Base-by-base conservation (phyloP, 2,329 filamentous ascomycete genomes). In the Pseudopyrenochaeta lycopersici region DNA sequence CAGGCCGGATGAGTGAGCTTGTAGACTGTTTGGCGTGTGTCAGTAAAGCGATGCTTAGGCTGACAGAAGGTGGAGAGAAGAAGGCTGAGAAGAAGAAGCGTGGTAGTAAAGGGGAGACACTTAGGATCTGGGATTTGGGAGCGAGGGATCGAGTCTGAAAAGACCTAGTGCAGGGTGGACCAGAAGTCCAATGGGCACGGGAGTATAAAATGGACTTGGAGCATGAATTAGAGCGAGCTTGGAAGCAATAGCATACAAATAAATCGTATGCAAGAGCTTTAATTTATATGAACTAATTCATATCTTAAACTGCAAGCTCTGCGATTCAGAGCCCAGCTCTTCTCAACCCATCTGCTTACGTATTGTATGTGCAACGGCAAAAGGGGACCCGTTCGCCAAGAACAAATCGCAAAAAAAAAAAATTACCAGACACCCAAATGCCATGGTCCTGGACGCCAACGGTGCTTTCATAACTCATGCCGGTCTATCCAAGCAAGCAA, bases 1-100 rank as follows among this genome's bases (percentile, higher is more conserved):
- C 77, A 1, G 73, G 74, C 1, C 58, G 78, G 27, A 80, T 82
- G 79, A 65, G 70, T 18, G 78, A 81, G 66, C 65, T 82, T 15
- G 75, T 82, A 20, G 65, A 71, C 68, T 85, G 85, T 10, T 88
- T 98, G 71, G 92, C 94, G 1, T 82, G 86, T 46, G 89, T 88
- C 49, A 92, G 90, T 75, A 90, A 91, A 75, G 87, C 88, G 2
- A 85, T 90, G 77, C 72, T 88, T 51, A 77, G 80, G 39, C 76
- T 85, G 23, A 80, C 78, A 45, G 72, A 76, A 49, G 49, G 51
- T 27, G 67, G 62, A 2, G 51, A 69, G 67, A n/a, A 70, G 74
- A 59, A 76, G 75, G 62, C 73, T 72, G 57, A 76, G 71, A 61
- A 45, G 42, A 77, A 73, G 54, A 79, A 73, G 77, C 76, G 73